phyloP scores from a whole-genome alignment of 106 monocot genomes.

The Phalaenopsis equestris region DNA sequence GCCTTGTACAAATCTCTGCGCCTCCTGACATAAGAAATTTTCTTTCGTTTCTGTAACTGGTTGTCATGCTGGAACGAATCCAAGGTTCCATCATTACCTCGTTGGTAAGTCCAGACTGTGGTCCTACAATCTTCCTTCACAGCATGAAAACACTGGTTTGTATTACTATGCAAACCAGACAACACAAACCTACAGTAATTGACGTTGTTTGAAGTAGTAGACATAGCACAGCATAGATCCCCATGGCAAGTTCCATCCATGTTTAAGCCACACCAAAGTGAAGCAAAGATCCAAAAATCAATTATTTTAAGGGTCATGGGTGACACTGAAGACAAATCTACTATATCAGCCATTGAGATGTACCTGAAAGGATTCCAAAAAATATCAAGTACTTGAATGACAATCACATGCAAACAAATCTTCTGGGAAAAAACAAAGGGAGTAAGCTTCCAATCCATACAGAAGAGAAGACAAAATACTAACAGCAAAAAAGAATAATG shows the following conservation, averaged over 20 bases:
- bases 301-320: constrained; percentile 36
- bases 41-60: constrained; percentile 65
- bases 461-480: too few species aligned
- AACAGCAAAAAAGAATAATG: too few species aligned
- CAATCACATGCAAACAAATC: too few species aligned
- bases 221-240: constrained; percentile 41
- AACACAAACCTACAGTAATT: constrained; percentile 48
- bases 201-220: constrained; percentile 19
- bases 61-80: constrained; percentile 70
- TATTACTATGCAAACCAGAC: constrained; percentile 41
- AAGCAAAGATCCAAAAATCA: constrained; percentile 81
- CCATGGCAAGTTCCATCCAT: constrained; percentile 40
- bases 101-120: constrained; percentile 87
- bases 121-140: constrained; percentile 94
- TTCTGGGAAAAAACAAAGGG: too few species aligned
- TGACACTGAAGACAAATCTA: constrained; percentile 54
- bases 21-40: constrained; percentile 50
- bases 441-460: too few species aligned
- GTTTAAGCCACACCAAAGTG: constrained; percentile 59
- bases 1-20: constrained; percentile 67
- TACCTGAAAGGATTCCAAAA: constrained; percentile 44
- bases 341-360: constrained; percentile 76
- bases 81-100: constrained; percentile 48
- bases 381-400: background rate
- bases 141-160: constrained; percentile 35